Base-by-base conservation (phyloP, 139 green algal genomes). In the Mesostigma viride region DNA sequence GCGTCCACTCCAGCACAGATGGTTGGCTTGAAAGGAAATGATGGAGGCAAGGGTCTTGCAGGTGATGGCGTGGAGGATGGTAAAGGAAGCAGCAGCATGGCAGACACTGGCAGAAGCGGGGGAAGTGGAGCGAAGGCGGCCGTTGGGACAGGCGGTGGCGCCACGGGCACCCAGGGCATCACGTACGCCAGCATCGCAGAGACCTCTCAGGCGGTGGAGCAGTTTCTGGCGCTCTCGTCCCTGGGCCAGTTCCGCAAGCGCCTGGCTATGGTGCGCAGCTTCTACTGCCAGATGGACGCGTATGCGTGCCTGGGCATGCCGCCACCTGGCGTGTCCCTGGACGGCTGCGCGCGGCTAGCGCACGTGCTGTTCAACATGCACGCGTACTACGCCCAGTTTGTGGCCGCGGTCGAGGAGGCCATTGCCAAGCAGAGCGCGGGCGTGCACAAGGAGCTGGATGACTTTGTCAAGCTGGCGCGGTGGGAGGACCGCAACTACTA, bases 401-500 rank as follows among this genome's bases (percentile, higher is more conserved):
- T 70, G 36, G 61, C 62, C 0, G 70, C 60, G 0, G 81, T 96
- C 8, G 40, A 53, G 17, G 40, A 14, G 14, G 40, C 40, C 14
- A 53, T 53, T 53, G 40, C 40, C 40, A 53, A 14, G 17, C 67
- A 71, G 0, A 78, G 79, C 14, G 69, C 65, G 30, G 82, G 84
- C 0, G 60, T 91, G 3, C 84, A 90, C 57, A 91, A 95, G 71
- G 85, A 95, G 56, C 80, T 98, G 34, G 20, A 28, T 45, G 91
- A 96, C 76, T 96, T 96, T 84, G 89, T 96, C 28, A 65, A 75
- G 56, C 82, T 99, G 57, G 85, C 90, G n/a, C 91, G 90, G 71
- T 99, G 93, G 93, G 93, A 99, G 73, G 90, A 99, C 79, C 78
- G 88, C 4, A 89, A 90, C 34, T 95, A 91, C 79, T 95, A 96